Percentiles rank a stretch among this genome's conserved stretches.
Evolutionary conservation across 257 asterid genomes (phyloP).

Genomic region (Nicotiana noctiflora): DNA sequence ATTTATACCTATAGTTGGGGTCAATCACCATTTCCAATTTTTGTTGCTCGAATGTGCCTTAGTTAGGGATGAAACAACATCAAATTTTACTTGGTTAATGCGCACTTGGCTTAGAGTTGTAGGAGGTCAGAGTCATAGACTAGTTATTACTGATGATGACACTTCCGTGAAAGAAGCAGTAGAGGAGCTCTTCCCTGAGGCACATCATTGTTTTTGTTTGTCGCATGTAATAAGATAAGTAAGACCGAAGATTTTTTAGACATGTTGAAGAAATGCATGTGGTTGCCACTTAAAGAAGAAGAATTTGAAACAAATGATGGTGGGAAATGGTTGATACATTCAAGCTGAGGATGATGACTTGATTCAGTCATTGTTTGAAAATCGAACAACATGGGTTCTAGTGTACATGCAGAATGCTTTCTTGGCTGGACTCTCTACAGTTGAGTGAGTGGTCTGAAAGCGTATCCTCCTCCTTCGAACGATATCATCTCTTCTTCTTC

Average conservation of each 20-base stretch:
- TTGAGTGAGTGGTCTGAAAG: conserved; percentile 3
- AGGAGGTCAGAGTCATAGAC: conserved; percentile 28
- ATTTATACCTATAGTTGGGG: conserved; percentile 40
- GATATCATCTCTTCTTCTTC: too few species aligned
- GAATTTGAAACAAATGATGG: conserved; percentile 38
- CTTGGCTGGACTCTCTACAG: neutral
- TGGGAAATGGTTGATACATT: conserved; percentile 15
- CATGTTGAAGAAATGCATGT: conserved; percentile 24
- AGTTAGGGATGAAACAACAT: conserved; percentile 30
- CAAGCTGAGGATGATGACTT: neutral
- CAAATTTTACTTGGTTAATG: conserved; percentile 37
- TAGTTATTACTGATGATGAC: conserved; percentile 29
- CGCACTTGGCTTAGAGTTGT: conserved; percentile 50
- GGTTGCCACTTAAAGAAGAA: conserved; percentile 20
- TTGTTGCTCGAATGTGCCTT: conserved; percentile 48
- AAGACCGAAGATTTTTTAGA: conserved; percentile 16
- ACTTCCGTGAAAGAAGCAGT: conserved; percentile 23
- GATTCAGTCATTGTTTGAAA: neutral
- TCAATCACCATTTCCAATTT: conserved; percentile 41
- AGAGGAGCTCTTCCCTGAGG: conserved; percentile 35
- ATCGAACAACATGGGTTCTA: neutral
- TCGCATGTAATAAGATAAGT: conserved; percentile 28
- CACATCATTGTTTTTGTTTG: conserved; percentile 33
- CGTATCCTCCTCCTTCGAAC: neutral
- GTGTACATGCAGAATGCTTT: neutral